Evolutionary conservation across 108 stramenopile species (phyloP).

Genomic region (Skeletonema grethae): DNA sequence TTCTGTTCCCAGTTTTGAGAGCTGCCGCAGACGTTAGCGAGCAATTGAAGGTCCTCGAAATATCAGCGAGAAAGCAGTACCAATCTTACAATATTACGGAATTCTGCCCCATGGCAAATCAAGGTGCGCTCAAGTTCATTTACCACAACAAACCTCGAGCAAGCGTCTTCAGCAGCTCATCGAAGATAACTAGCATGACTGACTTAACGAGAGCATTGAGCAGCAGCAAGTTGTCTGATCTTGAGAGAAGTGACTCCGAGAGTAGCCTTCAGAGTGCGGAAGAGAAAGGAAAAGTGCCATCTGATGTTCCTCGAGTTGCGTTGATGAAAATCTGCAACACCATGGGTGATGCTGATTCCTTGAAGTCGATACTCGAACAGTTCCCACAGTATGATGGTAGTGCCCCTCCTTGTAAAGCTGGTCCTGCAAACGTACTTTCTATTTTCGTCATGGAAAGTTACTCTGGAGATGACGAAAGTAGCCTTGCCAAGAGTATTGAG

Average conservation of each 20-base stretch:
- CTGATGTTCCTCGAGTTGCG: slow-evolving; percentile 61
- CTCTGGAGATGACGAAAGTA: slow-evolving; percentile 48
- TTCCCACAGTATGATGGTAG: slow-evolving; percentile 66
- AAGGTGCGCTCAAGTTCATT: slow-evolving; percentile 67
- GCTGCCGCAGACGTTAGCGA: slow-evolving; percentile 48
- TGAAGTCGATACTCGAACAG: slow-evolving; percentile 50
- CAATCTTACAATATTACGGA: slow-evolving; percentile 77
- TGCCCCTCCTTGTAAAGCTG: slow-evolving; percentile 37
- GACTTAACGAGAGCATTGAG: slow-evolving; percentile 78
- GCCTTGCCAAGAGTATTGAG: slow-evolving; percentile 55
- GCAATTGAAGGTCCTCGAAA: slow-evolving; percentile 75
- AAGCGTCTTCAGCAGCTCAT: slow-evolving; percentile 67
- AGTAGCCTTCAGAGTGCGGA: slow-evolving; percentile 50
- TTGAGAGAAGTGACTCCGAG: slow-evolving; percentile 61
- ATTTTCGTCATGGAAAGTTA: slow-evolving; percentile 66
- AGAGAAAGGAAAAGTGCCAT: slow-evolving; percentile 59
- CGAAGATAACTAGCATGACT: slow-evolving; percentile 83
- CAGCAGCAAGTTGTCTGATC: slow-evolving; percentile 63
- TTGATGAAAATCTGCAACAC: slow-evolving; percentile 60
- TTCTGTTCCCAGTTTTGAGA: slow-evolving; percentile 82
- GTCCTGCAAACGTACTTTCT: slow-evolving; percentile 89
- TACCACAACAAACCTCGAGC: slow-evolving; percentile 74
- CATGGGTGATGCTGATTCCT: slow-evolving; percentile 33
- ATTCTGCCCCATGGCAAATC: slow-evolving; percentile 51
- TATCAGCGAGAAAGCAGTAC: slow-evolving; percentile 86